These are phyloP conservation scores for Desmodesmus armatus DNA, from an alignment of 139 green algal species.

Conservation along the genomic window DNA sequence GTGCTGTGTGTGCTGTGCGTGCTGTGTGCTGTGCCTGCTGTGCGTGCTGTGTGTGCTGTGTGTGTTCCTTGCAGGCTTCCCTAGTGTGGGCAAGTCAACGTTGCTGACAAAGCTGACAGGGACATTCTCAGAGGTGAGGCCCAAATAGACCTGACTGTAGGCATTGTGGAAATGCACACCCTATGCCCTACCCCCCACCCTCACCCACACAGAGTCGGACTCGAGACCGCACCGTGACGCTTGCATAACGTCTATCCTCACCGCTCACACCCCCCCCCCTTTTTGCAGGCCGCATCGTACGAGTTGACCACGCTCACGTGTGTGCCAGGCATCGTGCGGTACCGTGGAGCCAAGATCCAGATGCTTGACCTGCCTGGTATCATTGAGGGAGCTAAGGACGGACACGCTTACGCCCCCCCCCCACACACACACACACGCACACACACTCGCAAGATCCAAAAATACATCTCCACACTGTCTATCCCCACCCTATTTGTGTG, in stretches of 20 bases:
- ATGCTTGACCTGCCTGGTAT: conserved; percentile 98
- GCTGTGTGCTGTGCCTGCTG: not conserved
- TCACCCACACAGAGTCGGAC: too few relatives aligned
- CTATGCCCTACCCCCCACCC: too few relatives aligned
- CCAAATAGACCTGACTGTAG: too few relatives aligned
- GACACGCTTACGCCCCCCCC: too few relatives aligned
- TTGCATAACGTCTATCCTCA: too few relatives aligned
- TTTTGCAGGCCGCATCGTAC: conserved; percentile 85
- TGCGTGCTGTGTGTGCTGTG: not conserved
- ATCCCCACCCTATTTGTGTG: too few relatives aligned
- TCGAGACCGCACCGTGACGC: too few relatives aligned
- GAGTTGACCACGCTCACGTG: conserved; percentile 99
- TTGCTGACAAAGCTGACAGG: conserved; percentile 98
- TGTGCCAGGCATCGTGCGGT: conserved; percentile 94
- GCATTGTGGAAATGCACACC: too few relatives aligned
- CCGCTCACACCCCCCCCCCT: too few relatives aligned
- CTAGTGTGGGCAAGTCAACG: conserved; percentile 98
- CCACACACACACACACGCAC: too few relatives aligned
- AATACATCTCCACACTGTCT: too few relatives aligned
- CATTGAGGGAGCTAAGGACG: conserved; percentile 98
- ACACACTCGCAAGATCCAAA: too few relatives aligned
- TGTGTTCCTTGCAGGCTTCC: conserved; percentile 81
- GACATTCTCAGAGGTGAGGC: conserved; percentile 94
- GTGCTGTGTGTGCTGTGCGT: not conserved
- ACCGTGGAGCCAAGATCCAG: conserved; percentile 92